Base-by-base conservation (phyloP, 805 yeast species). In the Saccharomycopsis malanga region DNA sequence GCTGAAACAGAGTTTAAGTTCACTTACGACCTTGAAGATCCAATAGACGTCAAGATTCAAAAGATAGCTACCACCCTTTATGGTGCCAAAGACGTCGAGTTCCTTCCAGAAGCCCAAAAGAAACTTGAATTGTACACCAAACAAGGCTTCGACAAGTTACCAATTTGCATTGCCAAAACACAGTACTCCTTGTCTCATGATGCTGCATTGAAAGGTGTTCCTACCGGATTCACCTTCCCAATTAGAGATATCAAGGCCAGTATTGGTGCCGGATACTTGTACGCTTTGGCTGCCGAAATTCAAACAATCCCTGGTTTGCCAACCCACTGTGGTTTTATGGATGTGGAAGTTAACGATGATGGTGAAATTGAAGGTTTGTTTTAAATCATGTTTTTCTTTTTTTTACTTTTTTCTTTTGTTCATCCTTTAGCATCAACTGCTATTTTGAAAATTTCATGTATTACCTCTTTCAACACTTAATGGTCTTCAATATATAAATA, bases 241-340 rank as follows among this genome's bases (percentile, higher is more conserved):
- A 80, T 84, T 56, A 74, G 91, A 68, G 94, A 84, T 56, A 80
- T 84, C 49, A 75, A 86, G 61, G 81, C 82, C 15, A 77, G 84
- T 18, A 74, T 81, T 56, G 94, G 94, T 66, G 93, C 93, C 34
- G 93, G 93, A 3, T 84, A 84, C 65, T 71, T 84, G 64, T 84
- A 83, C 60, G 93, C 91, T 4, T 71, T 84, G 58, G 93, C 94
- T 4, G 93, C 87, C 46, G 89, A 83, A 64, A 84, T 84, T 59
- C 86, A 81, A 71, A 84, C 94, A 39, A 84, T 84, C 58, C 94
- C 94, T 24, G 93, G 94, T 51, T 72, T 84, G 62, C 86, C 93
- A 49, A 84, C 94, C 3, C 85, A 83, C 61, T 79, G 86, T 62
- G 93, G 94, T 35, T 84, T 80, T 67, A 84, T 84, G 91, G 83